These are phyloP conservation scores for Parsonsia alboflavescens DNA, from an alignment of 257 asterid species.

Conservation along the genomic window DNA sequence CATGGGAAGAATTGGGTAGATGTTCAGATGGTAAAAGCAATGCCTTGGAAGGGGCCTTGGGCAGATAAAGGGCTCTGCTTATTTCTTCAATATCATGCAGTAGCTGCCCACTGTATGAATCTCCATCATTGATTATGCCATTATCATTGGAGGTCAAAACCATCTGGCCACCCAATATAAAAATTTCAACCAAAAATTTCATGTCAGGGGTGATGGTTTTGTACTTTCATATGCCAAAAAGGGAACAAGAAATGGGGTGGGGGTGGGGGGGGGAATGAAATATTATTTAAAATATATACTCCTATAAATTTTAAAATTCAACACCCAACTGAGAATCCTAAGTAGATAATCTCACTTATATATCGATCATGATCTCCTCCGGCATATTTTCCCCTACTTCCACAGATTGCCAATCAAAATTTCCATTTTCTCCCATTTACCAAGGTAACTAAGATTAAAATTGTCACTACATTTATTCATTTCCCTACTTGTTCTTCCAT, in stretches of 20 bases:
- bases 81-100: conserved; percentile 77
- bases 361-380: not conserved
- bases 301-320: not conserved
- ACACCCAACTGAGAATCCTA: not conserved
- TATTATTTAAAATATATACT: not conserved
- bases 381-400: not conserved
- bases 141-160: conserved; percentile 31
- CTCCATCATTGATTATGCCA: conserved; percentile 32
- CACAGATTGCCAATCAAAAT: not conserved
- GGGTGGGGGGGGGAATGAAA: not conserved
- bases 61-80: conserved; percentile 71
- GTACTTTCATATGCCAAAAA: not conserved
- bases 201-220: conserved; percentile 4
- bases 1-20: conserved; percentile 20
- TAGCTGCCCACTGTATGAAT: conserved; percentile 45
- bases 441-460: too few species aligned
- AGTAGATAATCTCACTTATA: not conserved
- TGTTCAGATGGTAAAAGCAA: conserved; percentile 31
- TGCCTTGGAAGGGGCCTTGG: conserved; percentile 35
- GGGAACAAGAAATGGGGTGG: not conserved
- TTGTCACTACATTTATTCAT: too few species aligned
- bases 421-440: too few species aligned
- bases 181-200: conserved; percentile 14
- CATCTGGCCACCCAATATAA: conserved; percentile 19
- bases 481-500: too few species aligned